Conservation (phyloP, 1,284 basidiomycete species). For the Crucibulum cyathiforme region DNA sequence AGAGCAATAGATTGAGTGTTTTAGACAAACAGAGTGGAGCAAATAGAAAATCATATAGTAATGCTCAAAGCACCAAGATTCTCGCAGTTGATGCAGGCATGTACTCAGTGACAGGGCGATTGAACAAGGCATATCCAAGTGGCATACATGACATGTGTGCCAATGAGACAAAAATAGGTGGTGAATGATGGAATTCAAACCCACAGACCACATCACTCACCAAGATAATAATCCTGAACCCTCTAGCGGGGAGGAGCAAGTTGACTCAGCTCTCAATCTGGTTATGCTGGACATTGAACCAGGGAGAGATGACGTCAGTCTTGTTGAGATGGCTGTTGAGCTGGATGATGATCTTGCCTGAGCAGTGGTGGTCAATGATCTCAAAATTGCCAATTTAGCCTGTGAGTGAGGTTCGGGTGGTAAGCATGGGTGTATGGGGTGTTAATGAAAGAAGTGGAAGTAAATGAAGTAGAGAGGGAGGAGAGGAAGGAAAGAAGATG, state of each 20-base stretch:
- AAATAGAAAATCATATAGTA: no score
- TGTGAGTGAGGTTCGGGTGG: slow-evolving; percentile 38
- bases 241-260: slow-evolving; percentile 91
- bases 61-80: no score
- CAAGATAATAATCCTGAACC: slow-evolving; percentile 96
- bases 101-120: fast-evolving
- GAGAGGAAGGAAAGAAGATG: slow-evolving; percentile 32
- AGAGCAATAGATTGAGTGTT: no score
- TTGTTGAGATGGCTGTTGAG: slow-evolving; percentile 99
- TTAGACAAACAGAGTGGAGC: no score
- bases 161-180: no score
- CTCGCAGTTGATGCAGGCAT: no score
- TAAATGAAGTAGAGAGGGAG: slow-evolving; percentile 2
- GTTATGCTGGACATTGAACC: slow-evolving; percentile 95
- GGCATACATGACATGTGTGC: no score
- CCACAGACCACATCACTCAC: slow-evolving; percentile 35
- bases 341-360: slow-evolving; percentile 98
- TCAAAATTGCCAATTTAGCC: slow-evolving; percentile 99
- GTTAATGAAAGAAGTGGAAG: no score
- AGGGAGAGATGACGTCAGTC: slow-evolving; percentile 97
- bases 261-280: slow-evolving; percentile 97
- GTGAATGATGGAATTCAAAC: no score
- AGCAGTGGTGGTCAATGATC: slow-evolving; percentile 99
- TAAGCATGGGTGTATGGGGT: slow-evolving; percentile 1
- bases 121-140: no score